Conservation (phyloP, 1,284 basidiomycete genomes). For the Austroboletus novae-zelandiae region DNA sequence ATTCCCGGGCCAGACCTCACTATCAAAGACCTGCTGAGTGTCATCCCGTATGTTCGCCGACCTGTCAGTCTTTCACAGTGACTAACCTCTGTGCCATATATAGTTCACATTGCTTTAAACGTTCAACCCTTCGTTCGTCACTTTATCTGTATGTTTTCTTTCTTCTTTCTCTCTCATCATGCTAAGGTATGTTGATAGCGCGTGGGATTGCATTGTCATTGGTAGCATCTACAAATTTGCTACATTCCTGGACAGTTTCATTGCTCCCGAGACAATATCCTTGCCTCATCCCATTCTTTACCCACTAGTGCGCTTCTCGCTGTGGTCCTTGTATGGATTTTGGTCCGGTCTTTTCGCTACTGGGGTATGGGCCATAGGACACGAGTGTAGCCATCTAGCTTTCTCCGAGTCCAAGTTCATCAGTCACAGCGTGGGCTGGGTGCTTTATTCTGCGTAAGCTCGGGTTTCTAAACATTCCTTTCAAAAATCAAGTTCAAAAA, state of each 20-base stretch:
- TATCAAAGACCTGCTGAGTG: conserved; percentile 83
- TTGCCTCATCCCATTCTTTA: conserved; percentile 68
- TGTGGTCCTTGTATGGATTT: conserved; percentile 86
- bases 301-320: conserved; percentile 58
- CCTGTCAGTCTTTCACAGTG: background rate
- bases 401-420: conserved; percentile 94
- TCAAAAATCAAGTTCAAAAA: conserved; percentile 31
- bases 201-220: conserved; percentile 77
- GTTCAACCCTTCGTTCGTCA: conserved; percentile 82
- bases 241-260: conserved; percentile 65
- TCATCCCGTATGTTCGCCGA: conserved; percentile 72
- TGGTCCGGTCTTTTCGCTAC: conserved; percentile 86
- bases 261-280: conserved; percentile 53
- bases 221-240: conserved; percentile 69
- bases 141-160: conserved; percentile 62
- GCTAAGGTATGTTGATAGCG: conserved; percentile 37
- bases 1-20: conserved; percentile 76
- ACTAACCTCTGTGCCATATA: background rate
- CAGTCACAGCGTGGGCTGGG: conserved; percentile 94
- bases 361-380: conserved; percentile 92
- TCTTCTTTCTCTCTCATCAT: conserved; percentile 21
- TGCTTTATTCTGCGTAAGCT: conserved; percentile 85
- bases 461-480: conserved; percentile 16
- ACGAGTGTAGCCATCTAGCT: conserved; percentile 94
- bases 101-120: conserved; percentile 90